Conservation (phyloP, 441 rosid species). For the Biscutella laevigata region DNA sequence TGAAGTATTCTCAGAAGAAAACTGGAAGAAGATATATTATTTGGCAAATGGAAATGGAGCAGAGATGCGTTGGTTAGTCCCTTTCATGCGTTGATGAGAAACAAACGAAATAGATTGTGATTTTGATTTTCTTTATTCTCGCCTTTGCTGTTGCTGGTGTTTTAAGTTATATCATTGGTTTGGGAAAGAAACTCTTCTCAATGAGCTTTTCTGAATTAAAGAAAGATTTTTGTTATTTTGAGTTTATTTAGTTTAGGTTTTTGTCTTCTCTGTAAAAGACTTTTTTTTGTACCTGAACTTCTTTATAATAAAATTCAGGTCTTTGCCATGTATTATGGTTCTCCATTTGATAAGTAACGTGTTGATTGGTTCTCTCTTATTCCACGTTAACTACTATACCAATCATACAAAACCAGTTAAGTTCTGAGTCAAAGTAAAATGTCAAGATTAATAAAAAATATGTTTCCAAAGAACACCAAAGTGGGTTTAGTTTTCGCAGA, state of each 20-base stretch:
- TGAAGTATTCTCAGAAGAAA: constrained; percentile 73
- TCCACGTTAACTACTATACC: too few species aligned
- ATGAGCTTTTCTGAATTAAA: background rate
- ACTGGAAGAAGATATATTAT: constrained; percentile 73
- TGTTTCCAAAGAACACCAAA: background rate
- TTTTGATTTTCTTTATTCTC: background rate
- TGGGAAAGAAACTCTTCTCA: constrained; percentile 13
- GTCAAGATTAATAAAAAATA: too few species aligned
- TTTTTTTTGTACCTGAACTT: constrained; percentile 2
- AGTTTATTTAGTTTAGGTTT: constrained; percentile 11
- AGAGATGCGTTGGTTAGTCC: constrained; percentile 74
- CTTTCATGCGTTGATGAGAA: constrained; percentile 54
- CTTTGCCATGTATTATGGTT: background rate
- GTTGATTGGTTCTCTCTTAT: too few species aligned
- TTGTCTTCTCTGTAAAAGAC: constrained; percentile 21
- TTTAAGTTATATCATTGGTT: constrained; percentile 16
- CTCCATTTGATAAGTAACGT: background rate
- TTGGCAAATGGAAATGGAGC: constrained; percentile 87
- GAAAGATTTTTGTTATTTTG: constrained; percentile 13
- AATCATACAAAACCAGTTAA: too few species aligned
- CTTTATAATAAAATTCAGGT: constrained; percentile 15
- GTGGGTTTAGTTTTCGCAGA: background rate
- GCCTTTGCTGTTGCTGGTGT: constrained; percentile 14
- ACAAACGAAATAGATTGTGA: constrained; percentile 12
- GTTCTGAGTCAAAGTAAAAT: too few species aligned